Evolutionary conservation across 129 eudicot genomes (phyloP).

Genomic region (Calendula officinalis): DNA sequence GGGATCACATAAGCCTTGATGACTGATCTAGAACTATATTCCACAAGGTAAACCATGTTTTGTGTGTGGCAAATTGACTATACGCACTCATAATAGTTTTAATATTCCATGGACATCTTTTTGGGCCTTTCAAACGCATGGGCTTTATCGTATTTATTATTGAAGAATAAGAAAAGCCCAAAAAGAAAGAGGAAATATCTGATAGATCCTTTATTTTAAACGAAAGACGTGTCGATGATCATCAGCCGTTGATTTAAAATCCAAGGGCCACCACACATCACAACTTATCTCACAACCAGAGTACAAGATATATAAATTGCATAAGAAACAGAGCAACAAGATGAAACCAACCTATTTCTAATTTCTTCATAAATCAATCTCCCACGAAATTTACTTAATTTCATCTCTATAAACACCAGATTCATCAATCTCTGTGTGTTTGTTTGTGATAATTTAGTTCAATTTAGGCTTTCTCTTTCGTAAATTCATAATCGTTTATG

Average conservation of each 20-base stretch:
- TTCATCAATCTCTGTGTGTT: slow-evolving; percentile 1
- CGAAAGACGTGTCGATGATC: slow-evolving; percentile 20
- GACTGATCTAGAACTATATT: too few relatives aligned
- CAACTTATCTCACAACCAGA: slow-evolving; percentile 24
- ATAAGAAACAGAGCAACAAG: slow-evolving; percentile 6
- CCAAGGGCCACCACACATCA: slow-evolving; percentile 38
- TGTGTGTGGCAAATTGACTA: background rate
- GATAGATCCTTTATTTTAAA: slow-evolving; percentile 5
- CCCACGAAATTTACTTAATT: background rate
- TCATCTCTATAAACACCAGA: background rate
- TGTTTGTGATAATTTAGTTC: too few relatives aligned
- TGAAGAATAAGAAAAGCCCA: background rate
- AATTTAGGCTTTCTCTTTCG: too few relatives aligned
- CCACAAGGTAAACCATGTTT: background rate
- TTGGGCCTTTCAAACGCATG: background rate
- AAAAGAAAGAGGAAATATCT: background rate
- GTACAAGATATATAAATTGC: slow-evolving; percentile 21
- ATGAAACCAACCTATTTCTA: slow-evolving; percentile 23
- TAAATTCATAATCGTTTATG: too few relatives aligned
- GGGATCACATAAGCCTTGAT: too few relatives aligned
- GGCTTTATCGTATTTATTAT: background rate
- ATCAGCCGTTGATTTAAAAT: slow-evolving; percentile 30
- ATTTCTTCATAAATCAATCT: slow-evolving; percentile 13
- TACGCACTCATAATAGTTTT: background rate
- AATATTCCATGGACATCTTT: background rate